Percentiles rank a stretch among this genome's conserved stretches.
phyloP scores from a whole-genome alignment of 2,329 filamentous ascomycete genomes.

The Corynespora cassiicola region DNA sequence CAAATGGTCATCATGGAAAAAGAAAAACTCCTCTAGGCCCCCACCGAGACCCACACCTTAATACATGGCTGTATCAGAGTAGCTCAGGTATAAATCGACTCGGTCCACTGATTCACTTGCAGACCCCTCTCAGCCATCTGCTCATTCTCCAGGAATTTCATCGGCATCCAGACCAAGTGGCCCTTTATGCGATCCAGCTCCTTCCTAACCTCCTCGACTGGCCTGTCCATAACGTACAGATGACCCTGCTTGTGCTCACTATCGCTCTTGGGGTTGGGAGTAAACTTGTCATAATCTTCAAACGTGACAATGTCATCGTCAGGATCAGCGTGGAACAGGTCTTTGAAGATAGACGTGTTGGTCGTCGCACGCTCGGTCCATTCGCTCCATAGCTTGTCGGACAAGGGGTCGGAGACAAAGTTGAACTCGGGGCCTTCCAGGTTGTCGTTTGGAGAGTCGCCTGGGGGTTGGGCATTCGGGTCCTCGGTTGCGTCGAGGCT shows the following conservation, averaged over 20 bases:
- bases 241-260: slow-evolving; percentile 77
- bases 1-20: no score
- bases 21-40: no score
- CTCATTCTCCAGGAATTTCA: slow-evolving; percentile 82
- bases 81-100: slow-evolving; percentile 79
- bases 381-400: slow-evolving; percentile 63
- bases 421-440: slow-evolving; percentile 72
- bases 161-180: slow-evolving; percentile 94
- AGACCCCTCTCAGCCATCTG: slow-evolving; percentile 90
- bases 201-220: slow-evolving; percentile 70
- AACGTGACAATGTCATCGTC: slow-evolving; percentile 90
- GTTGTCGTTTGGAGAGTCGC: slow-evolving; percentile 73
- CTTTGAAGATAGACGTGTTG: slow-evolving; percentile 79
- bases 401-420: slow-evolving; percentile 66
- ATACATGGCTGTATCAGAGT: no score
- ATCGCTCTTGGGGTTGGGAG: slow-evolving; percentile 60
- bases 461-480: slow-evolving; percentile 78
- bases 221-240: slow-evolving; percentile 75
- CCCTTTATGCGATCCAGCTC: slow-evolving; percentile 84
- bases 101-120: slow-evolving; percentile 84
- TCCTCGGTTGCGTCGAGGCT: slow-evolving; percentile 68
- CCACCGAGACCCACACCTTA: no score
- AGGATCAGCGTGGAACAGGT: slow-evolving; percentile 85
- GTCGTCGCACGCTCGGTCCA: slow-evolving; percentile 73
- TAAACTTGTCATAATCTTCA: slow-evolving; percentile 84